Percentiles rank a stretch among this genome's conserved stretches.
Conservation (phyloP, 495 filamentous ascomycete genomes). For the Hyphodiscus hymeniophilus region DNA sequence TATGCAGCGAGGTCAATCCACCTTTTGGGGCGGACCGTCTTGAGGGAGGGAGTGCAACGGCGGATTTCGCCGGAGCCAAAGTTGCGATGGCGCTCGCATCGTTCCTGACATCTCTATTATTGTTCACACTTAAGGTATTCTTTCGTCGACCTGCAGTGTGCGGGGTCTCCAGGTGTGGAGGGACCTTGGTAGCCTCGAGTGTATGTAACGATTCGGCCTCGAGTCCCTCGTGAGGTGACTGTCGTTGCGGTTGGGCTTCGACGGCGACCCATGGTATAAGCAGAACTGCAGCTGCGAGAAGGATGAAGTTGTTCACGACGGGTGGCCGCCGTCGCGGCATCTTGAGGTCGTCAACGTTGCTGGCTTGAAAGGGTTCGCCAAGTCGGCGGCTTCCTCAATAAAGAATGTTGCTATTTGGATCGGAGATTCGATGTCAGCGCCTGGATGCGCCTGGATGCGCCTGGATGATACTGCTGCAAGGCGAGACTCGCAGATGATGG, state of each 20-base stretch:
- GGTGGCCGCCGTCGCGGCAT: slow-evolving; percentile 49
- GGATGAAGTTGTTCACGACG: slow-evolving; percentile 33
- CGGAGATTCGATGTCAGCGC: too few species aligned
- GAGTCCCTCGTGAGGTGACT: slow-evolving; percentile 25
- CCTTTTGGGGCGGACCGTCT: slow-evolving; percentile 53
- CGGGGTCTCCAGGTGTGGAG: slow-evolving; percentile 24
- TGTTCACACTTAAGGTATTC: slow-evolving; percentile 19
- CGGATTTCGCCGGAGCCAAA: slow-evolving; percentile 77
- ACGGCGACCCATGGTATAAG: slow-evolving; percentile 41
- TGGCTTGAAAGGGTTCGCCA: slow-evolving; percentile 9
- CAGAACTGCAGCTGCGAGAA: slow-evolving; percentile 37
- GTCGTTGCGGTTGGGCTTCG: slow-evolving; percentile 54
- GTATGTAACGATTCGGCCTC: slow-evolving; percentile 18
- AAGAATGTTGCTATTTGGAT: too few species aligned
- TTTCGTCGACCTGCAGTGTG: slow-evolving; percentile 19
- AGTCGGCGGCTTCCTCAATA: too few species aligned
- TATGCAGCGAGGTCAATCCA: slow-evolving; percentile 70
- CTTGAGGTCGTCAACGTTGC: slow-evolving; percentile 35
- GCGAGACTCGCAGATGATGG: too few species aligned
- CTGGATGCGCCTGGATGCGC: too few species aligned
- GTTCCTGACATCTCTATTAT: slow-evolving; percentile 31
- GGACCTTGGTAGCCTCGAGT: slow-evolving; percentile 21
- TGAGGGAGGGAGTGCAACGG: slow-evolving; percentile 77
- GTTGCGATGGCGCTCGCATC: slow-evolving; percentile 90
- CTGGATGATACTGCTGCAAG: too few species aligned